phyloP scores from a whole-genome alignment of 352 stramenopile species.

The Globisporangium polare region DNA sequence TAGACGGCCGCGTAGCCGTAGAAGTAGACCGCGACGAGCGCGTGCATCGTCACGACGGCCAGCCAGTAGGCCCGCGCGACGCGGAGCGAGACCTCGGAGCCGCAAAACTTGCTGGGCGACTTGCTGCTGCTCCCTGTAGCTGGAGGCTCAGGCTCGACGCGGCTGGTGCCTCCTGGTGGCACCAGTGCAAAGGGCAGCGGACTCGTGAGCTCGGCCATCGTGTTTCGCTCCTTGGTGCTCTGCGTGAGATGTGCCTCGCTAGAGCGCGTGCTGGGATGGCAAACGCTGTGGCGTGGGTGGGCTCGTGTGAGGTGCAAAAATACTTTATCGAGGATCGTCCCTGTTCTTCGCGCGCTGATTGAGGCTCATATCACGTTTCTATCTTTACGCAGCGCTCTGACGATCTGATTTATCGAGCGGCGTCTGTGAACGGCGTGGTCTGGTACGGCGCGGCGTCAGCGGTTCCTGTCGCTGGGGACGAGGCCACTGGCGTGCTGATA shows the following conservation, averaged over 20 bases:
- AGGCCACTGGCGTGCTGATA: background rate
- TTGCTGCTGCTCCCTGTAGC: background rate
- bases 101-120: background rate
- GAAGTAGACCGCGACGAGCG: conserved; percentile 7
- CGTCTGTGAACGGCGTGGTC: background rate
- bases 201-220: background rate
- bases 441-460: background rate
- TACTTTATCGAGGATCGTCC: background rate
- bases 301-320: background rate
- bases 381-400: no score
- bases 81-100: conserved; percentile 4
- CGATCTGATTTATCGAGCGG: background rate
- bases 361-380: background rate
- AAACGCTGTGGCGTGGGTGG: background rate
- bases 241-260: background rate
- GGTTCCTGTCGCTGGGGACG: background rate
- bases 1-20: conserved; percentile 14
- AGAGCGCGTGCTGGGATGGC: background rate
- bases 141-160: background rate
- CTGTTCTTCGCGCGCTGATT: background rate
- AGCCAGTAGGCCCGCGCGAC: conserved; percentile 10
- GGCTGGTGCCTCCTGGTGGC: background rate
- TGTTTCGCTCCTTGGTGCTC: background rate
- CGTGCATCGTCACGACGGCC: conserved; percentile 1
- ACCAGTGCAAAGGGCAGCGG: conserved; percentile 10